These are phyloP conservation scores for Lablab purpureus DNA, from an alignment of 306 rosid genomes.

Conservation along the genomic window DNA sequence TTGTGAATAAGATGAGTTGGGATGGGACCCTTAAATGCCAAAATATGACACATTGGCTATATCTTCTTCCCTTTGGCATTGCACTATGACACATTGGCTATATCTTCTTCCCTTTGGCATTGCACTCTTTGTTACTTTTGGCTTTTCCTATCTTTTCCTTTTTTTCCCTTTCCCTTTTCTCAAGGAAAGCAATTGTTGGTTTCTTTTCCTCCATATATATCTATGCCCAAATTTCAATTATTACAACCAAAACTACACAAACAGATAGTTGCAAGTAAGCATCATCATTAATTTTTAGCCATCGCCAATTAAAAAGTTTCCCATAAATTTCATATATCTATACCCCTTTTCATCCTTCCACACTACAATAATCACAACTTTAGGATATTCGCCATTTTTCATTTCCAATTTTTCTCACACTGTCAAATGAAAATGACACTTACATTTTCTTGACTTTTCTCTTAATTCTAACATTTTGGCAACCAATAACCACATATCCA, in stretches of 20 bases:
- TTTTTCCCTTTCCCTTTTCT: conserved; percentile 48
- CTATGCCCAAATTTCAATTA: conserved; percentile 50
- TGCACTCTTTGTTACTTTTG: conserved; percentile 49
- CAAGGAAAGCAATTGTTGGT: conserved; percentile 57
- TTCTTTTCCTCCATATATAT: conserved; percentile 62
- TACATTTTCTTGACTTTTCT: not conserved
- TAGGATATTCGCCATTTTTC: conserved; percentile 11
- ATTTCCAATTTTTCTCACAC: not conserved
- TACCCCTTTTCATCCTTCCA: not conserved
- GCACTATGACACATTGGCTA: conserved; percentile 54
- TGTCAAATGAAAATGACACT: not conserved
- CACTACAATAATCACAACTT: conserved; percentile 16
- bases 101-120: conserved; percentile 43
- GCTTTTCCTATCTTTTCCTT: conserved; percentile 47
- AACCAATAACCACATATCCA: not conserved
- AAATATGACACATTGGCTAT: conserved; percentile 53
- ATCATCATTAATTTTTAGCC: conserved; percentile 44
- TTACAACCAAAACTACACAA: conserved; percentile 42
- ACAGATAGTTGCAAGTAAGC: conserved; percentile 39
- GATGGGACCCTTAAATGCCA: conserved; percentile 60
- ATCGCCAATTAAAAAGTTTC: conserved; percentile 29
- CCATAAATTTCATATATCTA: conserved; percentile 17
- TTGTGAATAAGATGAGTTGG: conserved; percentile 55
- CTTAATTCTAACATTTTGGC: not conserved
- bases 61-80: conserved; percentile 50